A percentile compares a stretch with the other conserved stretches of the same genome.
Conservation (phyloP, 345 rosid species). For the Linum tenue region DNA sequence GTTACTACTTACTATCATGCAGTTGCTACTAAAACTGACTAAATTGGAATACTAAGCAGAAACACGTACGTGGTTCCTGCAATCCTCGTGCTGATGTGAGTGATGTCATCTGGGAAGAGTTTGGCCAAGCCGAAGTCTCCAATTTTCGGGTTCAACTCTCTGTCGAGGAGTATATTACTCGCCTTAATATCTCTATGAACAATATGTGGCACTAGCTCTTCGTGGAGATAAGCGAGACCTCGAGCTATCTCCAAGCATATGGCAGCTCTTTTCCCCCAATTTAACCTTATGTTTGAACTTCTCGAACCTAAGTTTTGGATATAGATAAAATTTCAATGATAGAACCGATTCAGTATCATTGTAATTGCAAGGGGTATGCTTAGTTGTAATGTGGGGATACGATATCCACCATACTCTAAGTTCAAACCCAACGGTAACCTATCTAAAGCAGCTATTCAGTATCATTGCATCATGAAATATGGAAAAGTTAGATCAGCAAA, state of each 20-base stretch:
- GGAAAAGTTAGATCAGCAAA: not conserved
- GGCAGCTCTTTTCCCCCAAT: slow-evolving; percentile 69
- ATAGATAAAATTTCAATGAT: not conserved
- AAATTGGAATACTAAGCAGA: slow-evolving; percentile 7
- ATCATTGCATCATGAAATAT: too few species aligned
- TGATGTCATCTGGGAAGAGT: slow-evolving; percentile 85
- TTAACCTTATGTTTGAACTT: slow-evolving; percentile 35
- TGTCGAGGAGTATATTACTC: slow-evolving; percentile 83
- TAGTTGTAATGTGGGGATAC: too few species aligned
- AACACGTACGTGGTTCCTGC: slow-evolving; percentile 84
- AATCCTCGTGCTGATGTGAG: slow-evolving; percentile 88
- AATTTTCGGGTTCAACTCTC: slow-evolving; percentile 68
- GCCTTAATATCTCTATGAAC: slow-evolving; percentile 97
- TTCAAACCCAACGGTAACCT: too few species aligned
- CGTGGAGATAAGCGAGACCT: slow-evolving; percentile 83
- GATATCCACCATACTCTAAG: too few species aligned
- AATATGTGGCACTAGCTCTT: slow-evolving; percentile 67
- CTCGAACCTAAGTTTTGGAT: slow-evolving; percentile 33
- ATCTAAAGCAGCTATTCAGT: too few species aligned
- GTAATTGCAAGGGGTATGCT: not conserved
- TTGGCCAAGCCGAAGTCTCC: slow-evolving; percentile 98
- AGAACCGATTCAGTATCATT: not conserved
- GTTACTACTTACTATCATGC: too few species aligned
- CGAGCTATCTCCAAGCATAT: slow-evolving; percentile 77
- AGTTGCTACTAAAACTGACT: too few species aligned